Conservation (phyloP, 805 yeast species). For the Barnettozyma salicaria region DNA sequence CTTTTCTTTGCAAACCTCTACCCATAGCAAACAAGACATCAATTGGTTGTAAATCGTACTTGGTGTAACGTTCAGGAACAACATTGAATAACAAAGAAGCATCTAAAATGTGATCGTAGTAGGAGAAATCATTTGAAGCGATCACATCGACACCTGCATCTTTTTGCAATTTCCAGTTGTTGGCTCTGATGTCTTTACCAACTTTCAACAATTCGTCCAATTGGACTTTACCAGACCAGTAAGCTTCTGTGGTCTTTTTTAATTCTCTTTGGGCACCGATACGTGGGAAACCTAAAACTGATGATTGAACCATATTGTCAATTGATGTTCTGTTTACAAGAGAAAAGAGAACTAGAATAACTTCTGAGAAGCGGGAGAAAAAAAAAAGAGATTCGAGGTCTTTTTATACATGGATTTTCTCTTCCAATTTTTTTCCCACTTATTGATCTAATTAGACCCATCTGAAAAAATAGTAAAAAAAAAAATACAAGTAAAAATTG, state of each 20-base stretch:
- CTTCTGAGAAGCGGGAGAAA: not conserved
- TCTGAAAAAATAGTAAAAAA: too few species aligned
- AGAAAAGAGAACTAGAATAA: constrained; percentile 2
- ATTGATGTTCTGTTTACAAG: constrained; percentile 1
- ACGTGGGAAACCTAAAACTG: constrained; percentile 99
- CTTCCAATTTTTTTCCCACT: too few species aligned
- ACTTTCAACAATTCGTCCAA: constrained; percentile 83
- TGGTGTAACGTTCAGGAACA: constrained; percentile 94
- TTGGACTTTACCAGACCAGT: constrained; percentile 93
- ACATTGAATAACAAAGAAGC: constrained; percentile 89
- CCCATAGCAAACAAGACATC: constrained; percentile 99
- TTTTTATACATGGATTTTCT: constrained; percentile 5
- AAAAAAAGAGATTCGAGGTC: not conserved
- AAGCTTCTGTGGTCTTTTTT: constrained; percentile 97
- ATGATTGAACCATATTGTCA: constrained; percentile 79
- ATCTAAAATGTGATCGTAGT: constrained; percentile 95
- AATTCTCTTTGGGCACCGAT: constrained; percentile 99
- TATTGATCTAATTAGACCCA: too few species aligned
- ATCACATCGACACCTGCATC: constrained; percentile 96
- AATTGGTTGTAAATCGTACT: constrained; percentile 80
- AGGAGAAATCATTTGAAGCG: constrained; percentile 97
- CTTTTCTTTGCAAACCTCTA: constrained; percentile 98
- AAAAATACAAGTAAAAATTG: too few species aligned
- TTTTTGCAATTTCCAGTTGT: constrained; percentile 97
- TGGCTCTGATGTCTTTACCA: constrained; percentile 92